A percentile compares a stretch with the other conserved stretches of the same genome.
Evolutionary conservation across 2,329 filamentous ascomycete genomes (phyloP).

Genomic region (Aureobasidium musti): DNA sequence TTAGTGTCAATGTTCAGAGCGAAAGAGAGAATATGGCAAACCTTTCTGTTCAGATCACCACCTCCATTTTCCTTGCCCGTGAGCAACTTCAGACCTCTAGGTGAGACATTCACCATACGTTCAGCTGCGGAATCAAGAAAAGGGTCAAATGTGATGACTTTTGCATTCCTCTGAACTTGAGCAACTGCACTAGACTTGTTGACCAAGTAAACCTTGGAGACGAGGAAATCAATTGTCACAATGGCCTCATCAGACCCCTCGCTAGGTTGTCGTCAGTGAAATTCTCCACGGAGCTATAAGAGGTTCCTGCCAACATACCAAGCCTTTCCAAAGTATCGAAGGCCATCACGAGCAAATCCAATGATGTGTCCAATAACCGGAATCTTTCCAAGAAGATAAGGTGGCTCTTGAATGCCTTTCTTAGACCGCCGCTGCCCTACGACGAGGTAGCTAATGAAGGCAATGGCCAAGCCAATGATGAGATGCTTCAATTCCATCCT

Average conservation of each 20-base stretch:
- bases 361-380: slow-evolving; percentile 23
- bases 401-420: slow-evolving; percentile 10
- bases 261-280: not conserved
- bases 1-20: no score
- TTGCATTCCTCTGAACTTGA: slow-evolving; percentile 44
- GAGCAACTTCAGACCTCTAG: slow-evolving; percentile 38
- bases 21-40: no score
- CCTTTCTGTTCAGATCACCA: slow-evolving; percentile 6
- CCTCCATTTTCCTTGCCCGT: slow-evolving; percentile 32
- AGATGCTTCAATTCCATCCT: slow-evolving; percentile 20
- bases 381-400: not conserved
- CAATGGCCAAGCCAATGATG: slow-evolving; percentile 11
- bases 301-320: not conserved
- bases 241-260: slow-evolving; percentile 12
- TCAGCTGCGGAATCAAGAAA: slow-evolving; percentile 46
- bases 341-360: slow-evolving; percentile 11
- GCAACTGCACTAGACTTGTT: slow-evolving; percentile 40
- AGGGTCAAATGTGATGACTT: slow-evolving; percentile 48
- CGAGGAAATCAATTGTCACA: slow-evolving; percentile 5
- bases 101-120: slow-evolving; percentile 44
- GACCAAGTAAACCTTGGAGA: slow-evolving; percentile 19
- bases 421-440: not conserved
- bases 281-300: not conserved
- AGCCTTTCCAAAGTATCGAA: slow-evolving; percentile 13
- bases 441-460: slow-evolving; percentile 14